Evolutionary conservation across 2,329 filamentous ascomycete species (phyloP).

Genomic region (Penicillium sp.): DNA sequence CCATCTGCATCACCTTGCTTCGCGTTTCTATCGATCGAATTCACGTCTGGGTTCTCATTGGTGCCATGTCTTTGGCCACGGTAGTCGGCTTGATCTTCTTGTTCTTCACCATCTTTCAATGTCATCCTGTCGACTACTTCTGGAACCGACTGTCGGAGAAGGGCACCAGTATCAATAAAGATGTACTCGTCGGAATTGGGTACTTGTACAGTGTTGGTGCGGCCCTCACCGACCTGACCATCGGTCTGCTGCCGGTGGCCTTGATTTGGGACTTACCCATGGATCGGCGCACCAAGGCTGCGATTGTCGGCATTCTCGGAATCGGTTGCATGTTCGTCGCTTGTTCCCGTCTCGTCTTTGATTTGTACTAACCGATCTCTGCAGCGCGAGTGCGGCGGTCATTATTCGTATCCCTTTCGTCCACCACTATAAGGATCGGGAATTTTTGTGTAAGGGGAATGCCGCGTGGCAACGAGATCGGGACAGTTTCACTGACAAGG

Average conservation of each 20-base stretch:
- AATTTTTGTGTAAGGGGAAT: conserved; percentile 25
- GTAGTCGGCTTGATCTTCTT: conserved; percentile 46
- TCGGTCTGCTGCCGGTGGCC: conserved; percentile 51
- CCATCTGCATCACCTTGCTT: conserved; percentile 51
- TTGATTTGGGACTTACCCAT: conserved; percentile 55
- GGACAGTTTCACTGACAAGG: not conserved
- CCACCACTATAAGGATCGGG: conserved; percentile 13
- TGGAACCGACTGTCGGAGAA: conserved; percentile 39
- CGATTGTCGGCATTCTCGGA: conserved; percentile 49
- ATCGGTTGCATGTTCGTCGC: conserved; percentile 49
- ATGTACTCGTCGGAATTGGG: conserved; percentile 49
- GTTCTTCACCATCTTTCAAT: conserved; percentile 50
- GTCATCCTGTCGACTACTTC: conserved; percentile 47
- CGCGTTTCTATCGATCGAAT: conserved; percentile 44
- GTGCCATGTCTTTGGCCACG: conserved; percentile 42
- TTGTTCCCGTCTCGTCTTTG: conserved; percentile 3
- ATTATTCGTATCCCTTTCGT: conserved; percentile 25
- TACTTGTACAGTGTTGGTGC: conserved; percentile 49
- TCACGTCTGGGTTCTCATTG: conserved; percentile 47
- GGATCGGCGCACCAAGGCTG: conserved; percentile 48
- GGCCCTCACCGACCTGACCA: conserved; percentile 47
- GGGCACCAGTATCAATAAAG: conserved; percentile 40
- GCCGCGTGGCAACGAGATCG: not conserved
- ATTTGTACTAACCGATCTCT: conserved; percentile 1
- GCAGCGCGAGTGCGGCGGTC: conserved; percentile 27